Percentiles rank a stretch among this genome's conserved stretches.
Evolutionary conservation across 495 filamentous ascomycete species (phyloP).

Genomic region (Thermothielavioides terrestris): DNA sequence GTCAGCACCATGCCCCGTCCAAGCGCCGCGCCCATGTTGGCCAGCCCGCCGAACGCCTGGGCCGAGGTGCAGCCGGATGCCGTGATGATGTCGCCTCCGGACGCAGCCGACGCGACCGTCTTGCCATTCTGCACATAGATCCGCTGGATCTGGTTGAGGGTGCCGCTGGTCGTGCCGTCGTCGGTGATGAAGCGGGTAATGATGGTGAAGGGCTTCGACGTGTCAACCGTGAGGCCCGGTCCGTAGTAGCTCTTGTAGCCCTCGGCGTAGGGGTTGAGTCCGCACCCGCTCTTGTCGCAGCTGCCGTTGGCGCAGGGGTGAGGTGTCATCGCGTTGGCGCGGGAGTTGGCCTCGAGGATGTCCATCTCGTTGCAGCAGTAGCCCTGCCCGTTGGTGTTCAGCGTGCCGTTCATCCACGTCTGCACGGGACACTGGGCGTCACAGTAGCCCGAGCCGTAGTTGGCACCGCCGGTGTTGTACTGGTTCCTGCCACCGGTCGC

Average conservation of each 20-base stretch:
- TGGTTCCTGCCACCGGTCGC: slow-evolving; percentile 44
- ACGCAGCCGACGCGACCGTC: slow-evolving; percentile 37
- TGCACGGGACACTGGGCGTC: slow-evolving; percentile 53
- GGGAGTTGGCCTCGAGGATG: slow-evolving; percentile 55
- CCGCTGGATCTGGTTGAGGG: slow-evolving; percentile 48
- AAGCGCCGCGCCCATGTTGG: slow-evolving; percentile 49
- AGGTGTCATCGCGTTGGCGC: slow-evolving; percentile 48
- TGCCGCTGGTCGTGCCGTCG: slow-evolving; percentile 38
- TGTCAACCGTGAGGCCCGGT: slow-evolving; percentile 47
- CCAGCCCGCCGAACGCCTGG: slow-evolving; percentile 48
- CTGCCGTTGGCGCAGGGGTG: slow-evolving; percentile 46
- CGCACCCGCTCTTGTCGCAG: slow-evolving; percentile 60
- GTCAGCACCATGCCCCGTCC: slow-evolving; percentile 54
- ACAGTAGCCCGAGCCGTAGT: slow-evolving; percentile 63
- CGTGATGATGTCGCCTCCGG: slow-evolving; percentile 40
- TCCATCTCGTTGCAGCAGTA: slow-evolving; percentile 57
- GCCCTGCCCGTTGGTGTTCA: slow-evolving; percentile 40
- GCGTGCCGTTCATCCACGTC: slow-evolving; percentile 51
- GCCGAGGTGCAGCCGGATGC: slow-evolving; percentile 27
- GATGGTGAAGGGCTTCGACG: slow-evolving; percentile 51
- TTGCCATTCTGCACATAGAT: slow-evolving; percentile 19
- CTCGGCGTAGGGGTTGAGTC: slow-evolving; percentile 51
- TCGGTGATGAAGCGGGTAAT: slow-evolving; percentile 57
- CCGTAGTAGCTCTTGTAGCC: slow-evolving; percentile 50
- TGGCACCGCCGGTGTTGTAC: slow-evolving; percentile 52